Evolutionary conservation across 2,329 filamentous ascomycete species (phyloP).

Genomic region (Myriosclerotinia curreyana): DNA sequence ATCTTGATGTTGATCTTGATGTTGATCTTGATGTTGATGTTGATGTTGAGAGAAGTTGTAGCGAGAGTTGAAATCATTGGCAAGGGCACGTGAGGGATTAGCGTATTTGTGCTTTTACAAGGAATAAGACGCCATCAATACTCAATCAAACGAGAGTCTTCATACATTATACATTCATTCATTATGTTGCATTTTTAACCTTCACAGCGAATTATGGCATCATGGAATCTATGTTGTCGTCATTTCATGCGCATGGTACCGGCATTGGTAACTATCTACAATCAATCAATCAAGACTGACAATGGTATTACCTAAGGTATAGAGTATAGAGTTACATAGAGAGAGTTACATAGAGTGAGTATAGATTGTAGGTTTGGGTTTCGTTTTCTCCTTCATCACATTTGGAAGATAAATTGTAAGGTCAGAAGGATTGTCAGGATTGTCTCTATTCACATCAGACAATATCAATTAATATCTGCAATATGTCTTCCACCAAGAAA

Average conservation of each 20-base stretch:
- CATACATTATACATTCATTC: no score
- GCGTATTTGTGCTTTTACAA: slow-evolving; percentile 12
- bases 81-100: slow-evolving; percentile 8
- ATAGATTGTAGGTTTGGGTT: not conserved
- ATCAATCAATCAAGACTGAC: not conserved
- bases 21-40: not conserved
- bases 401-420: not conserved
- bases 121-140: slow-evolving; percentile 29
- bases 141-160: slow-evolving; percentile 25
- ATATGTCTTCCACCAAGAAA: slow-evolving; percentile 39
- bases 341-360: no score
- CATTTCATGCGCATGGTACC: slow-evolving; percentile 8
- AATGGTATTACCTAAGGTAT: slow-evolving; percentile 5
- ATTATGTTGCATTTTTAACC: slow-evolving; percentile 1
- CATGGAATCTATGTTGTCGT: slow-evolving; percentile 3
- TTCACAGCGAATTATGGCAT: slow-evolving; percentile 6
- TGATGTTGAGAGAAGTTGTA: not conserved
- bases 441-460: not conserved
- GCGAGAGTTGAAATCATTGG: slow-evolving; percentile 1
- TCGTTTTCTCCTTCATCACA: not conserved
- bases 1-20: not conserved
- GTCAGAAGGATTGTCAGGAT: not conserved
- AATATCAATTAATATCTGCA: slow-evolving; percentile 9
- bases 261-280: not conserved
- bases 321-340: not conserved